Percentiles rank a stretch among this genome's conserved stretches.
Evolutionary conservation across 1,284 basidiomycete species (phyloP).

Genomic region (Ustilago nuda): DNA sequence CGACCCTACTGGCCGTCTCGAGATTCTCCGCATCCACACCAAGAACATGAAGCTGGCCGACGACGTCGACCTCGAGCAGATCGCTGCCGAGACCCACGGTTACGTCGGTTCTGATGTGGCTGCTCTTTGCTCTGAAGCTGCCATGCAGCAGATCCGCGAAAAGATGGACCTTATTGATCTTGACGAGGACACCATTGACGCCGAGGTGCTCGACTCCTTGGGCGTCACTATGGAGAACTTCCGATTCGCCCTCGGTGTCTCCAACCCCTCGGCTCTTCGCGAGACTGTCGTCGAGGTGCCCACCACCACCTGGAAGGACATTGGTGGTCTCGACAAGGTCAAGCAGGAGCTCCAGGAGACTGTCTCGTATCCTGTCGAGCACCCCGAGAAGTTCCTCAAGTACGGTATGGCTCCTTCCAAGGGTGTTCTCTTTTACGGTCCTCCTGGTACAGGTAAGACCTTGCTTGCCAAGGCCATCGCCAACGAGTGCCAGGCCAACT

Average conservation of each 20-base stretch:
- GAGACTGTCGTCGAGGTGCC: constrained; percentile 97
- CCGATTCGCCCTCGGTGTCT: constrained; percentile 92
- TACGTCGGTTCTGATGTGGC: constrained; percentile 99
- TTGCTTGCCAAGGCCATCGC: constrained; percentile 96
- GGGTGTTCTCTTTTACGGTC: constrained; percentile 97
- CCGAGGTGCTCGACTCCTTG: constrained; percentile 93
- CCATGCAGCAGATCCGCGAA: constrained; percentile 98
- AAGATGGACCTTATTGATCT: constrained; percentile 95
- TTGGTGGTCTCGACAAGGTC: constrained; percentile 99
- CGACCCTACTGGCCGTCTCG: constrained; percentile 96
- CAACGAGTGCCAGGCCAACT: constrained; percentile 99
- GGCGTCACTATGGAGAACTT: constrained; percentile 99
- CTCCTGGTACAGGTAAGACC: constrained; percentile 96
- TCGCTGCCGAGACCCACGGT: constrained; percentile 98
- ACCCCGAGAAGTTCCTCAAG: constrained; percentile 99
- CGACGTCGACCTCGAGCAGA: constrained; percentile 96
- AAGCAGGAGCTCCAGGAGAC: constrained; percentile 99
- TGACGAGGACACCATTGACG: constrained; percentile 87
- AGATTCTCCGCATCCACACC: constrained; percentile 98
- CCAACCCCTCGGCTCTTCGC: constrained; percentile 95
- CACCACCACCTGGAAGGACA: constrained; percentile 97
- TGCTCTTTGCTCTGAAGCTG: constrained; percentile 93
- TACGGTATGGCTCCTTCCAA: constrained; percentile 99
- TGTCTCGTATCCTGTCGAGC: constrained; percentile 99
- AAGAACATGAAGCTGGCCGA: constrained; percentile 99